Evolutionary conservation across 148 eudicot genomes (phyloP), one percentile per base, ranked within the genome.

Genomic region (Mesembryanthemum crystallinum): DNA sequence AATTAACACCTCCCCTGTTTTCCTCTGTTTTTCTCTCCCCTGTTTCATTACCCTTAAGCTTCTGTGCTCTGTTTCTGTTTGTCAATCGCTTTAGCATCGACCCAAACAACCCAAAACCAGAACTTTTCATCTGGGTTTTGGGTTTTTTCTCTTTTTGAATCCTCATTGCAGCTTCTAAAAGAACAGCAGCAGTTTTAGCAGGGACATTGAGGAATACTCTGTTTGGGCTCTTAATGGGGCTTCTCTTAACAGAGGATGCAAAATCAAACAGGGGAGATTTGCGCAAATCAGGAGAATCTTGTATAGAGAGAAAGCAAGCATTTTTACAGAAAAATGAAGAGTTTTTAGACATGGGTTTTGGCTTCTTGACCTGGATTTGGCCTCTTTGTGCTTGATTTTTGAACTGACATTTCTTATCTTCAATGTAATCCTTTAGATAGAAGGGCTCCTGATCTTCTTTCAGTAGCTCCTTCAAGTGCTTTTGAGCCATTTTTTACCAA

Each of bases 371-470:
- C 27, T 76, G 83, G 27, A 79, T 70, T 54, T 82, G 67, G 25
- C 66, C 67, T 30, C 59, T 81, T 49, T 65, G 64, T 43, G 73
- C 30, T 71, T 76, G 79, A 42, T 57, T 83, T 45, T 79, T 88
- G 62, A 88, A 72, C 72, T 79, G 86, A 29, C 73, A 79, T 64
- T 87, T 81, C 20, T 76, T 83, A 37, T 86, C 79, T 35, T 87
- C 83, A 77, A 91, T 87, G 84, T 90, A 87, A 71, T 73, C 76
- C 11, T 86, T 81, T 20, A 94, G 61, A 14, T 83, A 86, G 64
- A 94, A 94, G 17, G 98, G 98, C 64, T 94, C 98, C 73, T 94
- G 98, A 61, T 90, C 94, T 89, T 94, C 92, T 63, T 85, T 74
- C 3, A 94, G 79, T 0, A 94, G 81, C 69, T 92, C 97, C 10